phyloP scores from a whole-genome alignment of 208 protist genomes.

The Tritrichomonas musculus region DNA sequence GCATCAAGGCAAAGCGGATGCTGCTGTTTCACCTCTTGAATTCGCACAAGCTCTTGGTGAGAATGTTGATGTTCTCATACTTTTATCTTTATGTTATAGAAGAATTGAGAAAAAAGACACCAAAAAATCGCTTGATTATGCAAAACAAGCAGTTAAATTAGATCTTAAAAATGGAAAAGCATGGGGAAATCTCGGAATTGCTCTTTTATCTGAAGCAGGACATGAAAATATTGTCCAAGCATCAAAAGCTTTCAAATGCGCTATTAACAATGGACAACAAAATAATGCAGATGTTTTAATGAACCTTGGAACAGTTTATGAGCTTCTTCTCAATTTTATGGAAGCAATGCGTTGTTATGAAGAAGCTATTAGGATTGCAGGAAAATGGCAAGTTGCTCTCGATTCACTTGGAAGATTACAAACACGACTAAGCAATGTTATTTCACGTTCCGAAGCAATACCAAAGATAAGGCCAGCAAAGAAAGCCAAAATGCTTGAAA shows the following conservation, averaged over 20 bases:
- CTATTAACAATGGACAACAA: background rate
- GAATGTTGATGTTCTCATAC: background rate
- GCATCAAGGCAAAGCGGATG: background rate
- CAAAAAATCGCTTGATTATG: background rate
- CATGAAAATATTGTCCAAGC: background rate
- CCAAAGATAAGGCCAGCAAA: background rate
- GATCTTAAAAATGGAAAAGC: constrained; percentile 14
- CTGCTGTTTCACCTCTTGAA: background rate
- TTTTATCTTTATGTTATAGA: background rate
- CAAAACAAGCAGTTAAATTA: constrained; percentile 8
- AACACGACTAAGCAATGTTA: background rate
- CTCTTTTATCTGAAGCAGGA: background rate
- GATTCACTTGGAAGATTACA: background rate
- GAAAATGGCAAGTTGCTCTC: background rate
- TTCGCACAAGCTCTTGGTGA: background rate
- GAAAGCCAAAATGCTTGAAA: background rate
- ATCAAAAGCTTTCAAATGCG: background rate
- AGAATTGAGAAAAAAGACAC: background rate
- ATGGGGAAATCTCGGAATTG: background rate
- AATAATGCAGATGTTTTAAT: constrained; percentile 18
- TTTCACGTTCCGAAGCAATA: background rate
- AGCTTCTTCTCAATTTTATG: background rate
- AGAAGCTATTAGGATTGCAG: background rate
- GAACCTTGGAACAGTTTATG: background rate
- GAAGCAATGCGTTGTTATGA: background rate